Percentiles rank a stretch among this genome's conserved stretches.
Evolutionary conservation across 2,329 filamentous ascomycete genomes (phyloP).

Genomic region (Cladophialophora yegresii): DNA sequence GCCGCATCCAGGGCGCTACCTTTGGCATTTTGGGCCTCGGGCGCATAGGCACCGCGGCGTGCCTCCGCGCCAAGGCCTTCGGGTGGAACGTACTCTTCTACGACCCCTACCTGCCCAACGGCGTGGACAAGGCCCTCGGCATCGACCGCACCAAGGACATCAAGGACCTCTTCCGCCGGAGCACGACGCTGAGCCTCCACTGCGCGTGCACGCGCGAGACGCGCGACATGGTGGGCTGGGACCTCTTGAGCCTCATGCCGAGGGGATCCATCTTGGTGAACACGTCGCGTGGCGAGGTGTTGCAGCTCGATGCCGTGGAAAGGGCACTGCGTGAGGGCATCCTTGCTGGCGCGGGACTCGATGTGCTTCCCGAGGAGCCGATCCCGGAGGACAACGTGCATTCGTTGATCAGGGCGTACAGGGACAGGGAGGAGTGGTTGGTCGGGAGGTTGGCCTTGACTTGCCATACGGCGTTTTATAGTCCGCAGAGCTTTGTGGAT

Average conservation of each 20-base stretch:
- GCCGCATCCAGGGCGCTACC: slow-evolving; percentile 43
- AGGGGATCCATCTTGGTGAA: slow-evolving; percentile 64
- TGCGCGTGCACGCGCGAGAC: slow-evolving; percentile 65
- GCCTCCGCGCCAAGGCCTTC: slow-evolving; percentile 65
- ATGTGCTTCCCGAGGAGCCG: slow-evolving; percentile 35
- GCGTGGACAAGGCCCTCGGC: slow-evolving; percentile 53
- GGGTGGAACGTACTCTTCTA: slow-evolving; percentile 64
- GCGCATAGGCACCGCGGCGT: slow-evolving; percentile 64
- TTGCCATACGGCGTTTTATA: slow-evolving; percentile 36
- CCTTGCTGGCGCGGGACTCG: slow-evolving; percentile 31
- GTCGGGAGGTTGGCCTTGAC: slow-evolving; percentile 31
- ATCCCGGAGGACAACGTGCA: slow-evolving; percentile 32
- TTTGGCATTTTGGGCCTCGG: slow-evolving; percentile 68
- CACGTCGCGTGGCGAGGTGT: slow-evolving; percentile 66
- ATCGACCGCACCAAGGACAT: slow-evolving; percentile 46
- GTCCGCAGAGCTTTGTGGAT: slow-evolving; percentile 34
- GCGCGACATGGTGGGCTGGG: slow-evolving; percentile 61
- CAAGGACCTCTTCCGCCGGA: slow-evolving; percentile 56
- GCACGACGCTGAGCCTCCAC: slow-evolving; percentile 66
- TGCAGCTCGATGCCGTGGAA: slow-evolving; percentile 60
- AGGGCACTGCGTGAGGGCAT: slow-evolving; percentile 30
- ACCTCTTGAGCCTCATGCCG: slow-evolving; percentile 60
- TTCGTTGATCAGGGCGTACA: slow-evolving; percentile 34
- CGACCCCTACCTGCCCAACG: slow-evolving; percentile 57
- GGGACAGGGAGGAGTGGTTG: slow-evolving; percentile 33